These are phyloP conservation scores for Evansstolkia leycettana DNA, from an alignment of 495 filamentous ascomycete species.

Conservation along the genomic window DNA sequence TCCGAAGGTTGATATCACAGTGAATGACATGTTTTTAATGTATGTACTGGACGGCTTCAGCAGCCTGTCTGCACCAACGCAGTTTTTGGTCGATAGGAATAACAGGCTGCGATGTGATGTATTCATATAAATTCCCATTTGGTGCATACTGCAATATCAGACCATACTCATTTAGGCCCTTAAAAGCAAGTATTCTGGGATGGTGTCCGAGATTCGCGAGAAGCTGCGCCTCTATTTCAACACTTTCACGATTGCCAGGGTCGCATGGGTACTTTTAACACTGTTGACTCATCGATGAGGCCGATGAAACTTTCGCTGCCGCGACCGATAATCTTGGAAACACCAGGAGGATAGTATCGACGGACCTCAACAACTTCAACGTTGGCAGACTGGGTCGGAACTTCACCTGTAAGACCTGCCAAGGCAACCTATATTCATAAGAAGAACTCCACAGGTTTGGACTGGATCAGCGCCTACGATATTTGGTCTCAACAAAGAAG, in stretches of 20 bases:
- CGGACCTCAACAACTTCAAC: slow-evolving; percentile 1
- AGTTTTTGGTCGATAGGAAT: slow-evolving; percentile 5
- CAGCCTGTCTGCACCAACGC: slow-evolving; percentile 11
- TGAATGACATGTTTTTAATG: slow-evolving; percentile 10
- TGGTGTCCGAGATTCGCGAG: slow-evolving; percentile 7
- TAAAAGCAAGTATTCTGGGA: slow-evolving; percentile 8
- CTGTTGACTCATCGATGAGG: slow-evolving; percentile 31
- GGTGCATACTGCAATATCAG: slow-evolving; percentile 8
- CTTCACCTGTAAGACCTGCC: background rate
- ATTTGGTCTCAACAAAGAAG: background rate
- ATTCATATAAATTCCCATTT: slow-evolving; percentile 6
- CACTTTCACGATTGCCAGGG: slow-evolving; percentile 15
- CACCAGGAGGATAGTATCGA: slow-evolving; percentile 19
- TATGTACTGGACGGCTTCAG: slow-evolving; percentile 9
- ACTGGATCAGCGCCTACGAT: background rate
- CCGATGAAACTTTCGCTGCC: slow-evolving; percentile 17
- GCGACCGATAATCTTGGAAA: slow-evolving; percentile 19
- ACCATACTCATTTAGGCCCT: slow-evolving; percentile 6
- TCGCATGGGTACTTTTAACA: slow-evolving; percentile 25
- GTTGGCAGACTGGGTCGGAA: background rate
- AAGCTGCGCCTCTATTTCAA: slow-evolving; percentile 9
- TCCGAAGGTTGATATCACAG: slow-evolving; percentile 11
- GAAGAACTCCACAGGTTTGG: background rate
- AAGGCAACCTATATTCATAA: background rate
- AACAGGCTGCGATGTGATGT: slow-evolving; percentile 3